Evolutionary conservation across 1,284 basidiomycete genomes (phyloP), one percentile per base, ranked within the genome.

Genomic region (Pseudozyma sp.): DNA sequence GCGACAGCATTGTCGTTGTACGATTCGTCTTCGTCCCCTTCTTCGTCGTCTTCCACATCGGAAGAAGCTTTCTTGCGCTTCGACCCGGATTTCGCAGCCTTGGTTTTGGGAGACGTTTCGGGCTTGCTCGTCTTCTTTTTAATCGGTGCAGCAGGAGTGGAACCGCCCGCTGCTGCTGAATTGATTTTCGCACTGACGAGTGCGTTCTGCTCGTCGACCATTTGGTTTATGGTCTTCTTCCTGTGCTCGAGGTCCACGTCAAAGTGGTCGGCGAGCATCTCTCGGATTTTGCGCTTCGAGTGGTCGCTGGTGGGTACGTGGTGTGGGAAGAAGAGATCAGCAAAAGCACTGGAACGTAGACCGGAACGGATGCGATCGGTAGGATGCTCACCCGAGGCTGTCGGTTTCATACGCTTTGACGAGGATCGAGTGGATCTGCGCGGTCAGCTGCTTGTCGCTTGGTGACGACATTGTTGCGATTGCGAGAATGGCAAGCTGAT

Each of bases 201-300:
- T 5, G 42, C 50, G 54, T 67, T 48, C 34, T 67, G 45, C 0
- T 64, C 64, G 24, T 33, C 17, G 30, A 43, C 51, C 17, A 45
- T 60, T 9, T 50, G 4, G 35, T 44, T 55, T 39, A 75, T 50
- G 48, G 53, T 40, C 49, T 67, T 64, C 44, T 75, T 75, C 29
- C 48, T 51, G 17, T 34, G 5, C 24, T 70, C 54, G 24, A 75
- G 55, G 34, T 67, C 54, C 37, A 68, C 60, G 24, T 54, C 64
- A 34, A 68, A 75, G 30, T 64, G 60, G 3, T 57, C 50, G 14
- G 39, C 33, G 30, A 75, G 64, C 50, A 54, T 55, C 7, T 57
- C 47, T 13, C 72, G 59, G 16, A 70, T 31, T 19, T 46, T 49
- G 11, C 61, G 57, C 34, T 64, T 70, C 2, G 67, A 42, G n/a